Evolutionary conservation across 2,329 filamentous ascomycete species (phyloP).

Genomic region (Alternaria ethzedia): DNA sequence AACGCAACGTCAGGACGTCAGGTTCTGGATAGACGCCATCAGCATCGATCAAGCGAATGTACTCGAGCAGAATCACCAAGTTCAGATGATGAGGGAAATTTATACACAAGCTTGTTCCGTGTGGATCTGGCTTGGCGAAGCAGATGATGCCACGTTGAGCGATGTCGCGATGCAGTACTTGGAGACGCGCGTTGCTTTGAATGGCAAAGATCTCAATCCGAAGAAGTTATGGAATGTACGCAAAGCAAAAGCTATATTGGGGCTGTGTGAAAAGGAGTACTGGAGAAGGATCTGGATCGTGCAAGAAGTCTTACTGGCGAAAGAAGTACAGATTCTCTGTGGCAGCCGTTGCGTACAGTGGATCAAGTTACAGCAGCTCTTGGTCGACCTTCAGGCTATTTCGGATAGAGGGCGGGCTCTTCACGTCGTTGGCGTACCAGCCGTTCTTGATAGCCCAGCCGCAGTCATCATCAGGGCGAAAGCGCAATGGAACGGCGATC

Average conservation of each 20-base stretch:
- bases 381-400: rapidly evolving
- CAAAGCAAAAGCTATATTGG: not conserved
- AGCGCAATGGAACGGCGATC: not conserved
- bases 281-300: not conserved
- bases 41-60: not conserved
- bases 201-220: not conserved
- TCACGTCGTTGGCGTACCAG: not conserved
- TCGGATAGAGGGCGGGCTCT: not conserved
- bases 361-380: rapidly evolving
- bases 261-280: rapidly evolving
- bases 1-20: rapidly evolving
- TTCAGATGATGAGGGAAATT: not conserved
- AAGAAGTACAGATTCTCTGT: rapidly evolving
- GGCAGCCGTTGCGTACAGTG: not conserved
- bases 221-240: too few relatives aligned
- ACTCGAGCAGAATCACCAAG: not conserved
- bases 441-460: rapidly evolving
- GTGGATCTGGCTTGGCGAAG: not conserved
- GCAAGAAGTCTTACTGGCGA: not conserved
- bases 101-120: not conserved
- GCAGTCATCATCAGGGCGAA: not conserved
- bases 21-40: not conserved
- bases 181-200: rapidly evolving
- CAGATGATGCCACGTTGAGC: rapidly evolving
- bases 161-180: not conserved